Evolutionary conservation across 805 yeast species (phyloP), one percentile per base, ranked within the genome.

Genomic region (Jamesozyma rosinii): DNA sequence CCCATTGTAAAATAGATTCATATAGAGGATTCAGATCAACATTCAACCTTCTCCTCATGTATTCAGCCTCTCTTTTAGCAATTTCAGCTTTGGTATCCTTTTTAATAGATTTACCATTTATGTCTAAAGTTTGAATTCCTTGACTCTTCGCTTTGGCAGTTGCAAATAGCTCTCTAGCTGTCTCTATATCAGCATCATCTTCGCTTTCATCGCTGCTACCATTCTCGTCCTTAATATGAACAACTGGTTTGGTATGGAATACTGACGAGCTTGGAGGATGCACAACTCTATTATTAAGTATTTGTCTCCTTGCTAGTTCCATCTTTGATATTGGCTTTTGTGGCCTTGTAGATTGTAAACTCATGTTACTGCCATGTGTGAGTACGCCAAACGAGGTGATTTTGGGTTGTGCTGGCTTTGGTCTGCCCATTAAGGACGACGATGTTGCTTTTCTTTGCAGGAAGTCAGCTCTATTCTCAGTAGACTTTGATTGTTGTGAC

Each of bases 11-110:
- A 6, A 92, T 71, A 5, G 72, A 71, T 15, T 68, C 66, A 58
- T 90, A 87, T 5, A 94, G 68, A 1, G 94, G 88, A 45, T 75
- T 79, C 58, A 87, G 63, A 54, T 82, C 85, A 11, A 88, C 88
- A 54, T 82, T 79, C 42, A 90, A 67, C 50, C 97, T 72, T 49
- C 74, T 68, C 50, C 94, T 75, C 89, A 87, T 85, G 42, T 79
- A 67, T 46, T 82, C 82, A 57, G 83, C 89, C 33, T 81, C 90
- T 30, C 67, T 61, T 51, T 76, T 77, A 40, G 66, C 70, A 19
- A 63, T 59, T 27, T 68, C 68, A 14, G 73, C 64, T 10, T 63
- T 63, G 17, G 65, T 65, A 24, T 68, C 55, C 40, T 63, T 68
- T 31, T 59, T 64, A 5, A 60, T 49, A 5, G 44, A 44, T 31